Conservation (phyloP, 768 basidiomycete species). For the Saitozyma podzolica region DNA sequence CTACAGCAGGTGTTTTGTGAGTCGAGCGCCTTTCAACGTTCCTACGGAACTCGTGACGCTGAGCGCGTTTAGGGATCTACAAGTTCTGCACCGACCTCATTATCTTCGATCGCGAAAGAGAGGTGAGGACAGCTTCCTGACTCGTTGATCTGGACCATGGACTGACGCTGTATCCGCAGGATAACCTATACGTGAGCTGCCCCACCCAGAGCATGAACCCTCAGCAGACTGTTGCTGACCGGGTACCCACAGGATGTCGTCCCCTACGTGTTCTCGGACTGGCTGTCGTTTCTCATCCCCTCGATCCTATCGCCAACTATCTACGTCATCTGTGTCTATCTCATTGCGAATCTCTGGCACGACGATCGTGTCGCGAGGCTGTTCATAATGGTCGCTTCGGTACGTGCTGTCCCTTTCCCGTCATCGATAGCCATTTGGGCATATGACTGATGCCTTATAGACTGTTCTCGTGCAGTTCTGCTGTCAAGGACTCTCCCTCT, state of each 20-base stretch:
- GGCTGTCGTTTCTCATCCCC: constrained; percentile 54
- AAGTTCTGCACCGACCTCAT: constrained; percentile 53
- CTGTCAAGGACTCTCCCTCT: constrained; percentile 29
- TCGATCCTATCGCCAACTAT: constrained; percentile 51
- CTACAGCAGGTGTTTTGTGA: constrained; percentile 43
- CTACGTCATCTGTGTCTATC: constrained; percentile 50
- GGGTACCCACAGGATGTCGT: constrained; percentile 44
- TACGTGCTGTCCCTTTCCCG: constrained; percentile 15
- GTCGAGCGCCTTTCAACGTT: constrained; percentile 1
- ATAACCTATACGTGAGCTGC: constrained; percentile 36
- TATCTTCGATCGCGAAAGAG: constrained; percentile 58
- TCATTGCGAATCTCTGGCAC: constrained; percentile 50
- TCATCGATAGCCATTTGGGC: constrained; percentile 1
- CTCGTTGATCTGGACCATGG: too few relatives aligned
- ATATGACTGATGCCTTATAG: constrained; percentile 11
- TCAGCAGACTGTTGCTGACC: constrained; percentile 1
- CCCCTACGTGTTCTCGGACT: constrained; percentile 55
- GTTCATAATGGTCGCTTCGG: constrained; percentile 52
- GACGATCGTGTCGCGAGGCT: constrained; percentile 54
- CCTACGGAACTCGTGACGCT: neutral
- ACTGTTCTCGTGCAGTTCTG: constrained; percentile 36
- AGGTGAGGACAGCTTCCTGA: constrained; percentile 15
- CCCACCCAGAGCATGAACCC: neutral
- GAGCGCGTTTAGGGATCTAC: constrained; percentile 45
- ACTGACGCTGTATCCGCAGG: constrained; percentile 1